phyloP scores from a whole-genome alignment of 169 alveolate species.

The Babesia caballi region DNA sequence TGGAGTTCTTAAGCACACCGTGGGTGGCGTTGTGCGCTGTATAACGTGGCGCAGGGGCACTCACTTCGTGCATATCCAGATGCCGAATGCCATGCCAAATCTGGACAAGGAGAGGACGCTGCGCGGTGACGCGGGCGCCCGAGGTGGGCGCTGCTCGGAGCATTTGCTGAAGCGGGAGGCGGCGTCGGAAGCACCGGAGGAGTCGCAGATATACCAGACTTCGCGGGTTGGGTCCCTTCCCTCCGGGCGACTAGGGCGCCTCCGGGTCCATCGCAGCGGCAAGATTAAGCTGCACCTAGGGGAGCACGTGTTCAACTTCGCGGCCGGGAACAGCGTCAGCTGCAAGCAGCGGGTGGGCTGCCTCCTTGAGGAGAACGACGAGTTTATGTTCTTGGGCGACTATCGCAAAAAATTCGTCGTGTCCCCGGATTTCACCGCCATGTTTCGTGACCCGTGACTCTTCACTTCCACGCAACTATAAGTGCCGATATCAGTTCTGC shows the following conservation, averaged over 20 bases:
- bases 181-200: background rate
- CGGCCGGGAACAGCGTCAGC: constrained; percentile 39
- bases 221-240: constrained; percentile 44
- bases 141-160: background rate
- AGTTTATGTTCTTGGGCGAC: constrained; percentile 56
- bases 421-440: constrained; percentile 43
- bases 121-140: background rate
- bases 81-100: constrained; percentile 61
- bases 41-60: constrained; percentile 22
- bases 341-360: constrained; percentile 64
- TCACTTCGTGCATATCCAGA: constrained; percentile 62
- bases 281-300: constrained; percentile 56
- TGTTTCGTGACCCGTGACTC: constrained; percentile 1
- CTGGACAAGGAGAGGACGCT: constrained; percentile 42
- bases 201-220: constrained; percentile 30
- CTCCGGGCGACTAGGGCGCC: constrained; percentile 54
- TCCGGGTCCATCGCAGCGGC: constrained; percentile 55
- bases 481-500: too few relatives aligned
- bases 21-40: background rate
- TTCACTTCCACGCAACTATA: too few relatives aligned
- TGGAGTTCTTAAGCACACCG: constrained; percentile 56
- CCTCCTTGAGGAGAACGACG: constrained; percentile 60
- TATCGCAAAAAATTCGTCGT: constrained; percentile 56
- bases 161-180: background rate
- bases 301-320: constrained; percentile 55